Conservation (phyloP, 23 red algal genomes). For the Gracilaria vermiculophylla region DNA sequence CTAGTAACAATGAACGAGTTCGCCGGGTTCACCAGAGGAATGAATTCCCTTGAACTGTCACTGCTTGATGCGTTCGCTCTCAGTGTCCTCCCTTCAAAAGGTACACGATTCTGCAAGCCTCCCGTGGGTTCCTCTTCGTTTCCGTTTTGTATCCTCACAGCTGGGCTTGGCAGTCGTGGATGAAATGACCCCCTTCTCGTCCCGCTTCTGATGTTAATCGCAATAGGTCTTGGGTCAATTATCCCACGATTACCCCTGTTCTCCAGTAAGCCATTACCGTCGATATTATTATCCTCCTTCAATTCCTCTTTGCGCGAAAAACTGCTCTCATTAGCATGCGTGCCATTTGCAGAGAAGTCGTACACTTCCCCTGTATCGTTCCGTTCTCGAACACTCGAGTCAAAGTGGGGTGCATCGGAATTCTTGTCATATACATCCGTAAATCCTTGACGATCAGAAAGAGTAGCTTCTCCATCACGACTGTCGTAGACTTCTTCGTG, state of each 20-base stretch:
- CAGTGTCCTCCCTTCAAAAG: background rate
- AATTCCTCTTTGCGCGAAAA: background rate
- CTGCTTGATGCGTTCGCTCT: background rate
- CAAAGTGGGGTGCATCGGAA: background rate
- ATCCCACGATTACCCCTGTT: background rate
- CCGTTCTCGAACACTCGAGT: background rate
- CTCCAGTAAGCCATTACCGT: background rate
- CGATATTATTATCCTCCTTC: background rate
- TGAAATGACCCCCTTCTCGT: background rate
- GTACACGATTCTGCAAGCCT: background rate
- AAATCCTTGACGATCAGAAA: background rate
- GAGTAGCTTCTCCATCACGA: background rate
- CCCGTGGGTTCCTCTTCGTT: background rate
- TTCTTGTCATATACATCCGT: background rate
- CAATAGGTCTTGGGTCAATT: background rate
- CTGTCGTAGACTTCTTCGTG: background rate
- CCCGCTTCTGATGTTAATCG: background rate
- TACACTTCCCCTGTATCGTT: background rate
- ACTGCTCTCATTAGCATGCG: background rate
- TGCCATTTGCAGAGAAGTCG: background rate
- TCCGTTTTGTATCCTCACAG: background rate
- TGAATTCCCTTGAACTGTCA: constrained; percentile 5
- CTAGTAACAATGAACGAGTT: background rate
- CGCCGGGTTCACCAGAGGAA: background rate
- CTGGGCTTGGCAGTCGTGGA: background rate